A percentile compares a stretch with the other conserved stretches of the same genome.
Evolutionary conservation across 1,284 basidiomycete species (phyloP).

Genomic region (Bjerkandera adusta): DNA sequence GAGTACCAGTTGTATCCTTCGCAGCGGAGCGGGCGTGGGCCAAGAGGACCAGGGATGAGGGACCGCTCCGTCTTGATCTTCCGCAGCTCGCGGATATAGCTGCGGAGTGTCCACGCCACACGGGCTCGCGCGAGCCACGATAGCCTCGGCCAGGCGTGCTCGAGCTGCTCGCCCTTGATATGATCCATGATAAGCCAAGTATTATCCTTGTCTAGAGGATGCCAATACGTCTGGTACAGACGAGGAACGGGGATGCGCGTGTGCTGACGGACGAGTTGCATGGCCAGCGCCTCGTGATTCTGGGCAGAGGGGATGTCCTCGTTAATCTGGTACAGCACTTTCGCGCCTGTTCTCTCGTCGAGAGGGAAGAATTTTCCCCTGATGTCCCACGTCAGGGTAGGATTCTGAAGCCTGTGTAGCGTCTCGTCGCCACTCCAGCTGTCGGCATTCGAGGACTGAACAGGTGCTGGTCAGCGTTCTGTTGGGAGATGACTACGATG

Average conservation of each 20-base stretch:
- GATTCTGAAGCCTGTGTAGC: too few species aligned
- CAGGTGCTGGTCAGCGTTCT: too few species aligned
- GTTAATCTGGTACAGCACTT: too few species aligned
- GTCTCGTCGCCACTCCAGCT: too few species aligned
- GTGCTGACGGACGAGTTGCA: conserved; percentile 18
- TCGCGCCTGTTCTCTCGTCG: too few species aligned
- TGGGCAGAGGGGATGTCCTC: neutral
- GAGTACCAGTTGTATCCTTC: neutral
- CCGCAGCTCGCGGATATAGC: neutral
- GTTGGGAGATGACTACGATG: too few species aligned
- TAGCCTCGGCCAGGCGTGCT: neutral
- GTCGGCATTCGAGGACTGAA: too few species aligned
- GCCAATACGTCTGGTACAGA: conserved; percentile 14
- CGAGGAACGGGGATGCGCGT: conserved; percentile 26
- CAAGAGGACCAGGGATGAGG: neutral
- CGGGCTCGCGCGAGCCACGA: neutral
- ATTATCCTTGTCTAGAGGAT: neutral
- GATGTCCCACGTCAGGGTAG: too few species aligned
- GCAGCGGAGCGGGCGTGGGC: neutral
- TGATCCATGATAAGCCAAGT: neutral
- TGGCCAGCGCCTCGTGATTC: conserved; percentile 10
- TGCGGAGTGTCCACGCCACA: conserved; percentile 1
- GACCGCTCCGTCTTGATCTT: neutral
- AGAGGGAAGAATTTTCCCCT: too few species aligned
- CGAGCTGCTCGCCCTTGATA: neutral